Conservation (phyloP, 139 green algal genomes). For the Pleodorina starrii region DNA sequence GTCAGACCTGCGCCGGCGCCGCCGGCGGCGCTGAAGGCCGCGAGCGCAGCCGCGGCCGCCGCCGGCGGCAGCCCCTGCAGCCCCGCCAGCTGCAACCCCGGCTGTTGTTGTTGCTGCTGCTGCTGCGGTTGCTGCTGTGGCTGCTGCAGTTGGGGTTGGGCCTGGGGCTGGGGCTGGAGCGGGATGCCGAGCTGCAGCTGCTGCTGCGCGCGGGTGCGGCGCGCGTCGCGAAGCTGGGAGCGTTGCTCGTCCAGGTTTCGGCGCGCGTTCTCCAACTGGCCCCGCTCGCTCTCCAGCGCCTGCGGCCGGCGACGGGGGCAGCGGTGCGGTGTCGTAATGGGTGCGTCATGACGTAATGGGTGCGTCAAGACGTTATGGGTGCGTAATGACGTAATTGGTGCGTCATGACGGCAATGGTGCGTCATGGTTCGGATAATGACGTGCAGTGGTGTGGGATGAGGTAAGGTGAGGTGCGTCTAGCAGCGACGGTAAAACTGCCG, state of each 20-base stretch:
- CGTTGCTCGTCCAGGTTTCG: slow-evolving; percentile 30
- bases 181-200: slow-evolving; percentile 38
- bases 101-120: not conserved
- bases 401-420: too few species aligned
- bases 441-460: too few species aligned
- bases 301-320: not conserved
- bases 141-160: not conserved
- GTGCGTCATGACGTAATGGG: too few species aligned
- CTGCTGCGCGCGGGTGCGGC: slow-evolving; percentile 33
- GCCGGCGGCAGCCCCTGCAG: slow-evolving; percentile 31
- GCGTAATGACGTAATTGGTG: too few species aligned
- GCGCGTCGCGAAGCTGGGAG: not conserved
- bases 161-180: not conserved
- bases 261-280: slow-evolving; percentile 27
- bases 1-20: not conserved
- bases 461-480: too few species aligned
- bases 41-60: slow-evolving; percentile 6
- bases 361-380: too few species aligned
- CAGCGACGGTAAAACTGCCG: too few species aligned
- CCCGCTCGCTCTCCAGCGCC: slow-evolving; percentile 30
- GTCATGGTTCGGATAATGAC: too few species aligned
- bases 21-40: not conserved
- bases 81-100: not conserved
- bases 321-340: too few species aligned
- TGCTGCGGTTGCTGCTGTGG: not conserved